phyloP scores from a whole-genome alignment of 148 eudicot species.

The Cornus controversa region DNA sequence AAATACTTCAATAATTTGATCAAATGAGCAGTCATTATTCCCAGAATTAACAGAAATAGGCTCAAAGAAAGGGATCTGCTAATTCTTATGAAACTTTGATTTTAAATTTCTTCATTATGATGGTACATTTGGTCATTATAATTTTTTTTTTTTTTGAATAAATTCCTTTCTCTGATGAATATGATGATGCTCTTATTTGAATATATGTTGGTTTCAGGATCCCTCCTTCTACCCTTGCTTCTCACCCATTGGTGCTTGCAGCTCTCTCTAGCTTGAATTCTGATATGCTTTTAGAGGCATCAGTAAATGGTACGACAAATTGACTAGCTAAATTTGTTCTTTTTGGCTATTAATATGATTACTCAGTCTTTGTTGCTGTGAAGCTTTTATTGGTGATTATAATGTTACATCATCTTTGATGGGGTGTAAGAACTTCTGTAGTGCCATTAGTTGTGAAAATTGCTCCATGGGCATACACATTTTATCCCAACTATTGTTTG shows the following conservation, averaged over 20 bases:
- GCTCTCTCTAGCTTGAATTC: constrained; percentile 85
- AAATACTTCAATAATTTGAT: neutral
- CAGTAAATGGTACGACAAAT: constrained; percentile 73
- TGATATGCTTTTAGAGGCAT: constrained; percentile 81
- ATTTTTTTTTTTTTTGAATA: neutral
- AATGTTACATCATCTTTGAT: neutral
- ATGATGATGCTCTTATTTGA: constrained; percentile 4
- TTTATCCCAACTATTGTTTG: too few species aligned
- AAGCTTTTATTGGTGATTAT: neutral
- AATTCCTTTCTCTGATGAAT: constrained; percentile 1
- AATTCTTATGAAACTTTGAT: too few species aligned
- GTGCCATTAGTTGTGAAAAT: neutral
- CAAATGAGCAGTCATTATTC: neutral
- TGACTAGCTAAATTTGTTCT: neutral
- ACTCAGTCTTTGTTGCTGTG: neutral
- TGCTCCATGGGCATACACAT: neutral
- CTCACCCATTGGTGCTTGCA: constrained; percentile 81
- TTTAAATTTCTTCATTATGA: too few species aligned
- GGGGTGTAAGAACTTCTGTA: neutral
- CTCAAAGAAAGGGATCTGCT: neutral
- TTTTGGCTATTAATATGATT: constrained; percentile 6
- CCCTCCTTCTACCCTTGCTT: constrained; percentile 78
- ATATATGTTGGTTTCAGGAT: constrained; percentile 55
- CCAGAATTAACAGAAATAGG: neutral
- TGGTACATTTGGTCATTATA: neutral